phyloP scores from a whole-genome alignment of 1,139 yeast genomes.

The Hansenula anomala region DNA sequence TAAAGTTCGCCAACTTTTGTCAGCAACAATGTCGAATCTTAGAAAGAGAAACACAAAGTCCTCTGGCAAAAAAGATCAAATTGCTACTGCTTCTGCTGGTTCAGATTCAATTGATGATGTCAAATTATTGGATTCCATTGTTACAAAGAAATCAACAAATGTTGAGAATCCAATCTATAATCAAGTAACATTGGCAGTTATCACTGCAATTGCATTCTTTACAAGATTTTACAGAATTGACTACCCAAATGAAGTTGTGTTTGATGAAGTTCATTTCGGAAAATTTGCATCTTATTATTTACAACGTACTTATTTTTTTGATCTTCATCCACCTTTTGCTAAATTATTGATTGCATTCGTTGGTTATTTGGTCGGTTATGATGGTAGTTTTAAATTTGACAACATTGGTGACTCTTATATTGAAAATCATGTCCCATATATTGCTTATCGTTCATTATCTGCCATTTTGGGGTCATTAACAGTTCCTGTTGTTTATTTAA shows the following conservation, averaged over 20 bases:
- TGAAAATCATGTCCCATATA: constrained; percentile 75
- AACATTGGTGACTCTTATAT: constrained; percentile 83
- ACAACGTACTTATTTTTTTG: constrained; percentile 84
- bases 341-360: constrained; percentile 86
- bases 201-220: constrained; percentile 63
- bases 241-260: constrained; percentile 83
- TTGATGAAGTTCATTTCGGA: constrained; percentile 98
- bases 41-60: constrained; percentile 3
- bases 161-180: constrained; percentile 27
- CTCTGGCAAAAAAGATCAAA: background rate
- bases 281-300: constrained; percentile 88
- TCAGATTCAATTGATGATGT: background rate
- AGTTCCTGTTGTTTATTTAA: constrained; percentile 76
- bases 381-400: constrained; percentile 88
- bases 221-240: constrained; percentile 70
- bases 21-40: constrained; percentile 1
- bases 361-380: constrained; percentile 85
- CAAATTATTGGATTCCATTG: background rate
- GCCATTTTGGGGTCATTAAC: constrained; percentile 82
- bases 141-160: background rate
- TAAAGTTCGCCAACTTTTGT: too few species aligned
- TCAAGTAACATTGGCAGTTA: constrained; percentile 36
- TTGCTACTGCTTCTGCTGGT: too few species aligned
- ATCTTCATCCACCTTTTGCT: constrained; percentile 97
- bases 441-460: constrained; percentile 77